A percentile compares a stretch with the other conserved stretches of the same genome.
phyloP scores from a whole-genome alignment of 805 yeast genomes.

The Candida boidinii region DNA sequence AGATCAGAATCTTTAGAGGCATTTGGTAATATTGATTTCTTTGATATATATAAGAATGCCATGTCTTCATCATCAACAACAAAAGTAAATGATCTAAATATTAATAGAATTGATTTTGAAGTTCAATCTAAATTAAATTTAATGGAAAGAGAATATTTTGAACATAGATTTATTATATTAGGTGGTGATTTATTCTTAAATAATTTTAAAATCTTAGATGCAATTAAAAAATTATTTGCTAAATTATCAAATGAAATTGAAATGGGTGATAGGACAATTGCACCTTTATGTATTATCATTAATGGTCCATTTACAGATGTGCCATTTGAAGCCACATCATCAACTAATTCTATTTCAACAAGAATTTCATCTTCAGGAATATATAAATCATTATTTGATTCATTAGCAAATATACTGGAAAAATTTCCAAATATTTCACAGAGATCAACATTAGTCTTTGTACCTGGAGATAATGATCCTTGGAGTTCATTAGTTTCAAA shows the following conservation, averaged over 20 bases:
- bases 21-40: constrained; percentile 72
- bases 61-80: neutral
- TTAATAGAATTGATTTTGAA: constrained; percentile 51
- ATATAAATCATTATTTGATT: constrained; percentile 65
- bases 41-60: constrained; percentile 15
- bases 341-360: constrained; percentile 41
- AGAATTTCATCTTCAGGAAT: constrained; percentile 41
- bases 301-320: constrained; percentile 71
- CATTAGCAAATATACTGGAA: constrained; percentile 57
- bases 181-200: constrained; percentile 74
- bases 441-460: constrained; percentile 52
- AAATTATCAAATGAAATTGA: constrained; percentile 43
- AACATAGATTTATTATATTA: constrained; percentile 56
- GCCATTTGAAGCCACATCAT: constrained; percentile 49
- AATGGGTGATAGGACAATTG: constrained; percentile 6
- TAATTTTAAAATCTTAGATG: constrained; percentile 47
- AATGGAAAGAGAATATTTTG: constrained; percentile 45
- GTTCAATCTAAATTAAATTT: constrained; percentile 45
- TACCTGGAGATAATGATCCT: constrained; percentile 92
- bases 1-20: constrained; percentile 59
- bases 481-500: constrained; percentile 72
- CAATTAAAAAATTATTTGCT: constrained; percentile 53
- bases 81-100: neutral
- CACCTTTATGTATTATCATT: constrained; percentile 65
- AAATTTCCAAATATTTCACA: constrained; percentile 46